phyloP scores from a whole-genome alignment of 2,329 filamentous ascomycete species.

The Cryphonectria nitschkei region DNA sequence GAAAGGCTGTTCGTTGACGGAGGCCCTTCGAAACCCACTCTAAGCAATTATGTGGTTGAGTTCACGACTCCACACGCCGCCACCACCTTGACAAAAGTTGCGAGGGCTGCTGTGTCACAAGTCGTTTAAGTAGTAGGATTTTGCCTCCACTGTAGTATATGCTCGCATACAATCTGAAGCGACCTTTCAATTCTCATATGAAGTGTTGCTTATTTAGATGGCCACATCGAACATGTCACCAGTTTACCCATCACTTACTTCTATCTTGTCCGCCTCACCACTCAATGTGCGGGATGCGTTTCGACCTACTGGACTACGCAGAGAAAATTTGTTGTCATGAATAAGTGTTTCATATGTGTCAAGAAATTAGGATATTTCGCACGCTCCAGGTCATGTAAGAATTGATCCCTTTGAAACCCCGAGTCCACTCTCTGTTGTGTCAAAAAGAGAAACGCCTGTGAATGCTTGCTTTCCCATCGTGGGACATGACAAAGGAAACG shows the following conservation, averaged over 20 bases:
- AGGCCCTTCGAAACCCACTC: not conserved
- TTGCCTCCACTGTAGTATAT: not conserved
- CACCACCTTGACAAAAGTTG: too few relatives aligned
- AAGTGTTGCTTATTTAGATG: too few relatives aligned
- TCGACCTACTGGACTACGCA: not conserved
- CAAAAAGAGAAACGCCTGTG: constrained; percentile 16
- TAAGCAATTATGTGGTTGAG: not conserved
- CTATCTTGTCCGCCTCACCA: not conserved
- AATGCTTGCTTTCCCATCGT: constrained; percentile 23
- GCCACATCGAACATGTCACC: not conserved
- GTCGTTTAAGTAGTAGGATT: not conserved
- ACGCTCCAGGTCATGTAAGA: constrained; percentile 6
- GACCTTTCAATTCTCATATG: too few relatives aligned
- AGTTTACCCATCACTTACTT: not conserved
- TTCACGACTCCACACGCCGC: not conserved
- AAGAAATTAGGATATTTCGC: constrained; percentile 17
- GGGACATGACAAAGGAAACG: constrained; percentile 21
- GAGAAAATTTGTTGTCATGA: not conserved
- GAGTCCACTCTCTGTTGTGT: not conserved
- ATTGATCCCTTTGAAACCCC: not conserved
- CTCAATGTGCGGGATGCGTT: not conserved
- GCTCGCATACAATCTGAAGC: not conserved
- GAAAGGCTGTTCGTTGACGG: not conserved
- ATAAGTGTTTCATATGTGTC: constrained; percentile 10
- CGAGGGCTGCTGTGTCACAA: too few relatives aligned